Base-by-base conservation (phyloP, 2,329 filamentous ascomycete genomes). In the Samsoniella hepiali region DNA sequence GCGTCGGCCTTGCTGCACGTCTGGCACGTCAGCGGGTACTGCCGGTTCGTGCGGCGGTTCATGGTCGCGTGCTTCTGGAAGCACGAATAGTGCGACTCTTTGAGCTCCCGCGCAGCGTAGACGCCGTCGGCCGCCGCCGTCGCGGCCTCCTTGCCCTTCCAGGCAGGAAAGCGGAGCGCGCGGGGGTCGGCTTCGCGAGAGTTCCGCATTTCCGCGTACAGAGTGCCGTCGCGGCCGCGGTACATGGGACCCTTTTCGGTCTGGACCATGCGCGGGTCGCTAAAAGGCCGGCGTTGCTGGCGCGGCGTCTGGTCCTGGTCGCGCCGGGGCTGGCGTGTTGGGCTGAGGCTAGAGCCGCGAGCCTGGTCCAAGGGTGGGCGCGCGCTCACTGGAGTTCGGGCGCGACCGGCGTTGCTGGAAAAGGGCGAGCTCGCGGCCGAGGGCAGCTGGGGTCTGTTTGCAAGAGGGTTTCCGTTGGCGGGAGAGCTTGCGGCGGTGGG, bases 21-120 rank as follows among this genome's bases (percentile, higher is more conserved):
- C 71, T 84, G 81, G 70, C 84, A 87, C 11, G 81, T 76, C 27
- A 86, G 74, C 2, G 83, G 77, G 68, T 84, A 82, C 68, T 78
- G 70, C 54, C 69, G 72, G 71, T 86, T 86, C 65, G 74, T 73
- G 60, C 79, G 78, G 44, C 77, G 72, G 61, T 80, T 76, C 79
- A 86, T 82, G 54, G 72, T 76, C 54, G 70, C 70, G 69, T 87
- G 84, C 3, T 71, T 70, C 47, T 79, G 77, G 63, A 81, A 77
- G 71, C 84, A 87, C 63, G 73, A 68, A 66, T 78, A 78, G 65
- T 80, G 78, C 1, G 74, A 73, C 54, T 81, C 75, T 58, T 73
- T 75, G n/a, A 85, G 71, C 1, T 80, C 76, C 8, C 71, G 71
- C 1, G 83, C 75, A 22, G 74, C 72, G 63, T 80, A 75, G 31